These are phyloP conservation scores for Krasilnikovozyma curviuscula DNA, from an alignment of 768 basidiomycete species.

Conservation along the genomic window DNA sequence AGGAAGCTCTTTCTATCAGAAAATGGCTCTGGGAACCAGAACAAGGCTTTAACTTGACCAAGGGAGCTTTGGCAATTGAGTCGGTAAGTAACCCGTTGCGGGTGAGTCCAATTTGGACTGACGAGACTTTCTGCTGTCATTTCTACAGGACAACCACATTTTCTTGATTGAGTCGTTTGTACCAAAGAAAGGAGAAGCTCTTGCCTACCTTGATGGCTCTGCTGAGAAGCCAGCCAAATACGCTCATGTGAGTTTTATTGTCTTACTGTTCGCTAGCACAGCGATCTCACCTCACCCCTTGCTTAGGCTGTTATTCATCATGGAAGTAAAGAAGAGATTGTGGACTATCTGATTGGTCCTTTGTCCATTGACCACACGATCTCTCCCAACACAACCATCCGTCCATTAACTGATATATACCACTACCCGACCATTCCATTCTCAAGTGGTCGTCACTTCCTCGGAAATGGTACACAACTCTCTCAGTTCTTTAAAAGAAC, in stretches of 20 bases:
- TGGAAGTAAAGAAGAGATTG: slow-evolving; percentile 22
- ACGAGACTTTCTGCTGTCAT: too few relatives aligned
- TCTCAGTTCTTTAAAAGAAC: neutral
- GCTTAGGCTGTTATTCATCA: slow-evolving; percentile 1
- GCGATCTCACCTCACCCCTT: neutral
- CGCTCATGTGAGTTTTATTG: neutral
- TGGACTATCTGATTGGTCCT: slow-evolving; percentile 42
- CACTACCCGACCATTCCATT: slow-evolving; percentile 35
- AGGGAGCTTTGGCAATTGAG: slow-evolving; percentile 19
- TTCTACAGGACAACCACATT: slow-evolving; percentile 38
- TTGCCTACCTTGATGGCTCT: slow-evolving; percentile 32
- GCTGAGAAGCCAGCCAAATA: slow-evolving; percentile 20
- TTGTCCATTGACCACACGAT: too few relatives aligned
- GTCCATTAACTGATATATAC: slow-evolving; percentile 35
- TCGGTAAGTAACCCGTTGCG: too few relatives aligned
- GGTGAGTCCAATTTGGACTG: too few relatives aligned
- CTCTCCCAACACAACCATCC: slow-evolving; percentile 24
- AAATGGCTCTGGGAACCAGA: slow-evolving; percentile 33
- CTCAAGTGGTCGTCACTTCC: neutral
- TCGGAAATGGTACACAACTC: neutral
- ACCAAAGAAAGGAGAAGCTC: slow-evolving; percentile 34
- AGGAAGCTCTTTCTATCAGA: slow-evolving; percentile 32
- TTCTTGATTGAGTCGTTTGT: slow-evolving; percentile 35
- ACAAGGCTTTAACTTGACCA: slow-evolving; percentile 36
- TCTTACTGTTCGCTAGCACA: neutral